Conservation (phyloP, 805 yeast species). For the Saccharomyces mikatae region DNA sequence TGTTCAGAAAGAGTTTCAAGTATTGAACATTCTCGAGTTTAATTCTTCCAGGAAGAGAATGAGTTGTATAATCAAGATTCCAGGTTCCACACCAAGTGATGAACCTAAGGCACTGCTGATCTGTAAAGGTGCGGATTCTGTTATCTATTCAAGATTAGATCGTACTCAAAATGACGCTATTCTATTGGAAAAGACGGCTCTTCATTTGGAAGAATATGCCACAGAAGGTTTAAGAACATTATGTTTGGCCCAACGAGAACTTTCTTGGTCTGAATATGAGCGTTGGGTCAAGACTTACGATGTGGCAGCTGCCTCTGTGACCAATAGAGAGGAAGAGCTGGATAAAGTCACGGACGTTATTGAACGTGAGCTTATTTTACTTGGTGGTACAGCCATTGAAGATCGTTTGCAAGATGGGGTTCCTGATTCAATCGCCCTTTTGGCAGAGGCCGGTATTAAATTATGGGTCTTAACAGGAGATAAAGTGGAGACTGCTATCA, state of each 20-base stretch:
- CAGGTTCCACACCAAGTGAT: constrained; percentile 36
- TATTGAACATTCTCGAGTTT: constrained; percentile 65
- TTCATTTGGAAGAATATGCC: constrained; percentile 70
- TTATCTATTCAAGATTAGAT: constrained; percentile 59
- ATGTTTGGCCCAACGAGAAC: constrained; percentile 66
- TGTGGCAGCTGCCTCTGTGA: constrained; percentile 55
- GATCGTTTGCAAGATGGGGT: constrained; percentile 83
- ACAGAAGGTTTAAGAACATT: constrained; percentile 79
- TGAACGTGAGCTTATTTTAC: constrained; percentile 53
- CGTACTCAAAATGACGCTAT: constrained; percentile 33
- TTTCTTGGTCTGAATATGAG: constrained; percentile 52
- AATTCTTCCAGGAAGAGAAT: constrained; percentile 81
- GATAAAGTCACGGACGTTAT: constrained; percentile 68
- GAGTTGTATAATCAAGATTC: constrained; percentile 73
- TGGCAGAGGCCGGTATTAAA: constrained; percentile 73
- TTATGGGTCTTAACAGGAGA: constrained; percentile 87
- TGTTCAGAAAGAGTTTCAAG: constrained; percentile 58
- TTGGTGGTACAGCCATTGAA: constrained; percentile 86
- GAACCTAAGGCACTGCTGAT: constrained; percentile 56
- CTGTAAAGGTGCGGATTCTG: constrained; percentile 83
- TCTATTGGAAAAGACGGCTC: constrained; percentile 56
- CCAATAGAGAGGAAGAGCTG: constrained; percentile 60
- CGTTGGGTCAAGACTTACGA: constrained; percentile 59
- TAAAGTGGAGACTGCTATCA: constrained; percentile 81
- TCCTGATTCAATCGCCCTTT: constrained; percentile 65